phyloP scores from a whole-genome alignment of 371 early-diverging fungal genomes.

The Mortierella sp. region DNA sequence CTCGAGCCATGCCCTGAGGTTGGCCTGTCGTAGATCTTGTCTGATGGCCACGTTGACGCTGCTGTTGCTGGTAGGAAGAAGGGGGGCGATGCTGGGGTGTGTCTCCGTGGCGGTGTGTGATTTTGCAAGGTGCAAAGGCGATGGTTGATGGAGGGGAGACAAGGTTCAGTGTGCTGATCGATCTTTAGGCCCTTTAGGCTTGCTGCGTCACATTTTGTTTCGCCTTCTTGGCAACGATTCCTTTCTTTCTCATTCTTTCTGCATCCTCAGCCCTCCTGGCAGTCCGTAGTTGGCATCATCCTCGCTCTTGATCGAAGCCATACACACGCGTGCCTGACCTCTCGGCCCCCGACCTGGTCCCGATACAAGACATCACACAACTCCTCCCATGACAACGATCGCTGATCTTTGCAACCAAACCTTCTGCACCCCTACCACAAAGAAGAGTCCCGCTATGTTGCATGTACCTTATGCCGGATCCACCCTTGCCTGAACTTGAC shows the following conservation, averaged over 20 bases:
- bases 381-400: background rate
- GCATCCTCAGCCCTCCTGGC: too few species aligned
- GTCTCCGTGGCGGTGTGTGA: too few species aligned
- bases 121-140: background rate
- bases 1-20: constrained; percentile 46
- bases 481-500: constrained; percentile 7
- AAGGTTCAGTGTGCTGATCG: too few species aligned
- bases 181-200: too few species aligned
- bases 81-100: background rate
- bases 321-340: too few species aligned
- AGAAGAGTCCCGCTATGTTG: constrained; percentile 1
- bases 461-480: background rate
- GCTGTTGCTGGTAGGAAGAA: background rate
- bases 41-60: constrained; percentile 38
- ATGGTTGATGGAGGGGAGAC: background rate
- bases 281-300: too few species aligned
- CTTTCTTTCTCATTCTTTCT: too few species aligned
- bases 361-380: too few species aligned
- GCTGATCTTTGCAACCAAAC: background rate
- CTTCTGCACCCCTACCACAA: background rate
- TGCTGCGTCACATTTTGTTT: too few species aligned
- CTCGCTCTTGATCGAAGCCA: too few species aligned
- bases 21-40: constrained; percentile 49
- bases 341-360: too few species aligned
- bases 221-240: too few species aligned